A percentile compares a stretch with the other conserved stretches of the same genome.
Conservation (phyloP, 2,329 filamentous ascomycete genomes). For the Penicillium vulpinum region DNA sequence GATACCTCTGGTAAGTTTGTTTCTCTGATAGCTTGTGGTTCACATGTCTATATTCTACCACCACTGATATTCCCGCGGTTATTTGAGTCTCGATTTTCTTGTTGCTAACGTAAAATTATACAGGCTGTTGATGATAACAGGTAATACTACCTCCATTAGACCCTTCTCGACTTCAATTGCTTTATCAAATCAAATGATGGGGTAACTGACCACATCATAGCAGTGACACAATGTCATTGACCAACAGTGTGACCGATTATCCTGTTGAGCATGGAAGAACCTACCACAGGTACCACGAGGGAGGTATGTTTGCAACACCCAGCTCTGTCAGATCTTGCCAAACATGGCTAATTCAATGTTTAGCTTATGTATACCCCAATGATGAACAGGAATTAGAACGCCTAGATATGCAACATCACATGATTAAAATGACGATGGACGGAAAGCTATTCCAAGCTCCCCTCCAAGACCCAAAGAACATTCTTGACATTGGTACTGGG, state of each 20-base stretch:
- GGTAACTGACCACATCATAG: constrained; percentile 8
- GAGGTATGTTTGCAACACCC: constrained; percentile 32
- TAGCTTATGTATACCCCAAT: constrained; percentile 51
- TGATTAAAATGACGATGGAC: constrained; percentile 51
- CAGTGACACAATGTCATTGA: constrained; percentile 46
- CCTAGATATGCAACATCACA: constrained; percentile 57
- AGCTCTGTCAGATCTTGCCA: not conserved
- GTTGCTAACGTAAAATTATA: constrained; percentile 1
- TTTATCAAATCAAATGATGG: not conserved
- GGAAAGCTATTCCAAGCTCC: constrained; percentile 51
- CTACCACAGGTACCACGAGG: constrained; percentile 49
- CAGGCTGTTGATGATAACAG: constrained; percentile 1
- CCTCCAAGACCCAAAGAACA: constrained; percentile 46
- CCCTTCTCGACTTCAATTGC: not conserved
- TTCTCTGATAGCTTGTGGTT: not conserved
- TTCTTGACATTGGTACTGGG: constrained; percentile 62
- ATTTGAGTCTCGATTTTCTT: not conserved
- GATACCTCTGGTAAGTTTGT: constrained; percentile 16
- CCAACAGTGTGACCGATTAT: constrained; percentile 46
- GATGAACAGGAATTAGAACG: constrained; percentile 58
- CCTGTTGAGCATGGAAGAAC: constrained; percentile 44
- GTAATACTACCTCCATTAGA: not conserved
- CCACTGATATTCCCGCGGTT: not conserved
- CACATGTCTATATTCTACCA: not conserved
- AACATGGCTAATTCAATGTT: constrained; percentile 16